phyloP scores from a whole-genome alignment of 1,139 yeast genomes.

The Saccharomyces hybrid region DNA sequence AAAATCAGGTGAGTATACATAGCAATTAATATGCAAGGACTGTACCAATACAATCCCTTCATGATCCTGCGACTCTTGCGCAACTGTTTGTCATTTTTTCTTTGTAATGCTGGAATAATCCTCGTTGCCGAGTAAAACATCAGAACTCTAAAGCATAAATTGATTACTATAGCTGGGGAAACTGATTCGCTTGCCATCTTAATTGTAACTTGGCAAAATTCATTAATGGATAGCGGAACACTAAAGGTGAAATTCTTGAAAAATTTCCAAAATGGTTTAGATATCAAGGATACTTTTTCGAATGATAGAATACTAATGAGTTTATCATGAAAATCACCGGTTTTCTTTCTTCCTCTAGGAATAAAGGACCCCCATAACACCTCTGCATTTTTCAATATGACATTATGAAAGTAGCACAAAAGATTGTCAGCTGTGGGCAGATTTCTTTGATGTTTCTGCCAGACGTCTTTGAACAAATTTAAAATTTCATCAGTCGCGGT shows the following conservation, averaged over 20 bases:
- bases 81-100: slow-evolving; percentile 22
- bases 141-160: slow-evolving; percentile 74
- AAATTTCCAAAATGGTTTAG: slow-evolving; percentile 36
- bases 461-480: slow-evolving; percentile 31
- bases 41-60: slow-evolving; percentile 69
- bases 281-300: slow-evolving; percentile 14
- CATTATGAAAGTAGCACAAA: slow-evolving; percentile 21
- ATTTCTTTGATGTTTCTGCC: slow-evolving; percentile 30
- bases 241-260: slow-evolving; percentile 41
- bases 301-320: slow-evolving; percentile 10
- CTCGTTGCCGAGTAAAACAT: slow-evolving; percentile 92
- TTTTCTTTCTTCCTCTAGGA: slow-evolving; percentile 11
- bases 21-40: slow-evolving; percentile 89
- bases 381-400: slow-evolving; percentile 21
- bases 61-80: slow-evolving; percentile 38
- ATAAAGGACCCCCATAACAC: slow-evolving; percentile 23
- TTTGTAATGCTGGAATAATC: slow-evolving; percentile 73
- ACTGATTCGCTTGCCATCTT: slow-evolving; percentile 67
- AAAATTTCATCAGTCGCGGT: slow-evolving; percentile 36
- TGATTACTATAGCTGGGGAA: slow-evolving; percentile 73
- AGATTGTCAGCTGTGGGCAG: slow-evolving; percentile 28
- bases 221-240: slow-evolving; percentile 35
- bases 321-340: slow-evolving; percentile 22
- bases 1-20: slow-evolving; percentile 90
- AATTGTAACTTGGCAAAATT: slow-evolving; percentile 49